A percentile compares a stretch with the other conserved stretches of the same genome.
Evolutionary conservation across 495 filamentous ascomycete species (phyloP).

Genomic region (Podospora anserina): DNA sequence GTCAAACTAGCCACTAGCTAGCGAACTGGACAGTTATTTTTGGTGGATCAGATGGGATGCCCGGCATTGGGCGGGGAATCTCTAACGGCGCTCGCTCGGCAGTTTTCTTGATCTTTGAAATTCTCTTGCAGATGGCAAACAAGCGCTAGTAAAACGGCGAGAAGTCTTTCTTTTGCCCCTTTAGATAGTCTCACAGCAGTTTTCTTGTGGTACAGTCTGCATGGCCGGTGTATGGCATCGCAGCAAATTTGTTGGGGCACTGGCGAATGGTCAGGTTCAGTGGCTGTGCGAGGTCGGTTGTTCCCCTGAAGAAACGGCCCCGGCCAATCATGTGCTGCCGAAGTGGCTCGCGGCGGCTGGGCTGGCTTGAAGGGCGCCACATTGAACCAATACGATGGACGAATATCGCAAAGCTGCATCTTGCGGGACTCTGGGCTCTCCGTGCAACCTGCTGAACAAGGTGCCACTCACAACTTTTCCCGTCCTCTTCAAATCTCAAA

Average conservation of each 20-base stretch:
- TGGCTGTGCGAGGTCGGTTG: not conserved
- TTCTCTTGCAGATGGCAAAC: not conserved
- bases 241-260: not conserved
- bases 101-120: not conserved
- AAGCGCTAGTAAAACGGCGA: not conserved
- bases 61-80: not conserved
- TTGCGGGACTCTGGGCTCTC: not conserved
- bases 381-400: not conserved
- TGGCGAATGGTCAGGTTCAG: not conserved
- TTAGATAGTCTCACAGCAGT: not conserved
- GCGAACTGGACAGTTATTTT: not conserved
- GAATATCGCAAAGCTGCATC: conserved; percentile 1
- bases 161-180: not conserved
- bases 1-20: conserved; percentile 1
- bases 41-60: conserved; percentile 1
- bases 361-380: not conserved
- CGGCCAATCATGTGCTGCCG: not conserved
- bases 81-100: not conserved
- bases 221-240: not conserved
- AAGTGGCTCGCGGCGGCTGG: conserved; percentile 1
- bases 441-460: not conserved
- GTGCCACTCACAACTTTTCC: not conserved
- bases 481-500: conserved; percentile 8
- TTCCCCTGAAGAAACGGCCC: not conserved
- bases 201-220: not conserved